These are phyloP conservation scores for Triticum dicoccoides DNA, from an alignment of 176 grass and related monocot species.

Conservation along the genomic window DNA sequence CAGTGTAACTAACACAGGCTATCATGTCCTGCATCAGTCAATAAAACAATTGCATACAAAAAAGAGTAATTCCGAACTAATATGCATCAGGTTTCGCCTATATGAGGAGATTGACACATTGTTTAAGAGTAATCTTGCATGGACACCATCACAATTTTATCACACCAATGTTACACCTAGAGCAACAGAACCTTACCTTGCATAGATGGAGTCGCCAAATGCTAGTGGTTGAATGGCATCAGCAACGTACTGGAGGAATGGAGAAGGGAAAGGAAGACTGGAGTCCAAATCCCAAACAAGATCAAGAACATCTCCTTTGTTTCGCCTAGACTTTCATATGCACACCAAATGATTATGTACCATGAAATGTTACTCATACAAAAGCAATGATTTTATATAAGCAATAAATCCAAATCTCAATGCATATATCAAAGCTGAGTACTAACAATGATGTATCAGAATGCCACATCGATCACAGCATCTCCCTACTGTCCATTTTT, in stretches of 20 bases:
- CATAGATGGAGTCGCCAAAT: constrained; percentile 48
- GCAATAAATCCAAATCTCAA: constrained; percentile 1
- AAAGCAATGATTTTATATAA: constrained; percentile 15
- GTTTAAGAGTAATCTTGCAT: neutral
- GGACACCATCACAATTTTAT: neutral
- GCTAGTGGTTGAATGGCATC: constrained; percentile 50
- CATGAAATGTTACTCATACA: constrained; percentile 7
- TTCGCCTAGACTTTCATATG: constrained; percentile 62
- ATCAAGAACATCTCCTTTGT: constrained; percentile 39
- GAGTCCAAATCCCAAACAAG: constrained; percentile 97
- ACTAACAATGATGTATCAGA: neutral
- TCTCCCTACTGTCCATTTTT: neutral
- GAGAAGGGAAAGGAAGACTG: constrained; percentile 68
- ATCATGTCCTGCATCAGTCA: neutral
- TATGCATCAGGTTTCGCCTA: neutral
- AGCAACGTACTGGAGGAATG: constrained; percentile 55
- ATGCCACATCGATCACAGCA: neutral
- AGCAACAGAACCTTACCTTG: constrained; percentile 49
- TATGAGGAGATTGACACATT: neutral
- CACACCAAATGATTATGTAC: constrained; percentile 41
- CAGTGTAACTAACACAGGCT: neutral
- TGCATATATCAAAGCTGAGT: neutral
- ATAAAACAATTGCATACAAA: neutral
- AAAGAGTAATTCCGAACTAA: neutral
- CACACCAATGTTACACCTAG: neutral